Conservation (phyloP, 306 rosid genomes). For the Oxytropis ochrocephala region DNA sequence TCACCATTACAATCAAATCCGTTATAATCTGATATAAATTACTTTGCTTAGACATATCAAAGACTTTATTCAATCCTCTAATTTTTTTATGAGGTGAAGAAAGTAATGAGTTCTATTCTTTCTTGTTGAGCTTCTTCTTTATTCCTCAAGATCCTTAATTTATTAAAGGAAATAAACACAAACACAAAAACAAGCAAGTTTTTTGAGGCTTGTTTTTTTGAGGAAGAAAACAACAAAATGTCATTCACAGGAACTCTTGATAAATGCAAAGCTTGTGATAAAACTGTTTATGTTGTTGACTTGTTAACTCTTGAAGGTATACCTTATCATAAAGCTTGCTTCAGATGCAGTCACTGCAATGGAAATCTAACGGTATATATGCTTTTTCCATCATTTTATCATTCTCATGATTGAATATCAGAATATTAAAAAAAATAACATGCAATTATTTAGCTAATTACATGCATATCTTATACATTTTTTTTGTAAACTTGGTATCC, state of each 20-base stretch:
- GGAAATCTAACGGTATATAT: constrained; percentile 74
- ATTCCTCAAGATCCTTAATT: constrained; percentile 38
- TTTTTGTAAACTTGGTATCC: no score
- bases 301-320: constrained; percentile 77
- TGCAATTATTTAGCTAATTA: not conserved
- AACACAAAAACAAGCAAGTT: not conserved
- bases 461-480: not conserved
- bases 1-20: constrained; percentile 16
- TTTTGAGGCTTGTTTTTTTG: constrained; percentile 9
- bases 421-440: not conserved
- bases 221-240: constrained; percentile 33
- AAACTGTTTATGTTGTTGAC: constrained; percentile 93
- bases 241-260: constrained; percentile 96
- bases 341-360: constrained; percentile 96
- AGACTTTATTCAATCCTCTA: constrained; percentile 35
- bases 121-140: constrained; percentile 21
- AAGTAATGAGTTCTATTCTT: constrained; percentile 14
- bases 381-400: not conserved
- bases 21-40: constrained; percentile 41
- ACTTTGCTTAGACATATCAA: constrained; percentile 25
- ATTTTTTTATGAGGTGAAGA: constrained; percentile 32
- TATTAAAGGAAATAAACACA: constrained; percentile 18
- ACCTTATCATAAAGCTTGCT: constrained; percentile 88
- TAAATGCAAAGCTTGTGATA: constrained; percentile 95
- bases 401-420: not conserved